Evolutionary conservation across 371 early-diverging fungal genomes (phyloP), one percentile per base, ranked within the genome.

Genomic region (Haplosporangium sp.): DNA sequence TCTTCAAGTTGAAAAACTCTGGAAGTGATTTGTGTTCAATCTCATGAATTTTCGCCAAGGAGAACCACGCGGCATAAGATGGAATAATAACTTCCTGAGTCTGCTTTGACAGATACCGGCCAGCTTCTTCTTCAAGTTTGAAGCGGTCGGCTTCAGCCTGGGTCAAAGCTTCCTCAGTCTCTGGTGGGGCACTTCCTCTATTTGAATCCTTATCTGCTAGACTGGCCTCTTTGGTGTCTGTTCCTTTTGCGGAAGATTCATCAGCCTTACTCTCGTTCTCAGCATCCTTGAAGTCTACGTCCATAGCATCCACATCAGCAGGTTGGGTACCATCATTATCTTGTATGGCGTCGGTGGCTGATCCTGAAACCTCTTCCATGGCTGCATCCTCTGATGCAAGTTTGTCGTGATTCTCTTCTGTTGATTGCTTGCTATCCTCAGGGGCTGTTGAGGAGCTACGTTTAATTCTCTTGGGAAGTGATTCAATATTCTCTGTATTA

Each of bases 21-120:
- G 98, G 98, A 67, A 98, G 86, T 3, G 95, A 91, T 47, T 92
- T 92, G 74, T 91, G 89, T 84, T 99, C 99, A 71, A 96, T 95
- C 63, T 95, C 94, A 78, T 98, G 93, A 56, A 99, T 93, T 8
- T 75, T 79, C n/a, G 86, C 72, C 72, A 96, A 87, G 59, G 89
- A 86, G 82, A 99, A 99, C 99, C 99, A 99, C 1, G 97, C 92
- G 6, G 98, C 87, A 82, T 98, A 99, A 8, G 89, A 84, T 15
- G 97, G 97, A 34, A 95, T 87, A 2, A 90, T 87, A 8, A 95
- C 89, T 70, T 92, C 90, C 55, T 93, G 89, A 5, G 92, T 92
- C 74, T 94, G 96, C 53, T 90, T 85, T 7, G 88, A 86, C 20
- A 95, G 84, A 66, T 90, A 91, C 53, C 91, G 87, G 39, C 92